A percentile compares a stretch with the other conserved stretches of the same genome.
These are phyloP conservation scores for Ascodesmis nigricans DNA, from an alignment of 495 filamentous ascomycete genomes.

Conservation along the genomic window DNA sequence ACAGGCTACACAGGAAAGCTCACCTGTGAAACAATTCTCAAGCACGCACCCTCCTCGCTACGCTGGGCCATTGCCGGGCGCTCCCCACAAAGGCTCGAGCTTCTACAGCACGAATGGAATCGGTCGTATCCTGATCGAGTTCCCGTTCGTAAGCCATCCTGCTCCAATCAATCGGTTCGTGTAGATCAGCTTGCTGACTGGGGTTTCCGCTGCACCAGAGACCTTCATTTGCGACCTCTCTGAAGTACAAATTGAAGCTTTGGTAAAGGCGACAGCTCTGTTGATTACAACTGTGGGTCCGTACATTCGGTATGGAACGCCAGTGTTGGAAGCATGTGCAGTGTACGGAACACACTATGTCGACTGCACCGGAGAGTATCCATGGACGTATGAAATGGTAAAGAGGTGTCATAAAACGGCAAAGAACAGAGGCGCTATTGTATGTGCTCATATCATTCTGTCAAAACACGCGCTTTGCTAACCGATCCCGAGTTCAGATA, in stretches of 20 bases:
- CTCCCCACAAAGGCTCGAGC: slow-evolving; percentile 46
- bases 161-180: neutral
- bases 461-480: slow-evolving; percentile 6
- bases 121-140: slow-evolving; percentile 44
- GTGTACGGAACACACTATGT: slow-evolving; percentile 76
- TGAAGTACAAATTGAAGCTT: slow-evolving; percentile 34
- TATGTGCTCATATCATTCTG: slow-evolving; percentile 19
- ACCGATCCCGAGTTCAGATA: slow-evolving; percentile 33
- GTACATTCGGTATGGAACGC: slow-evolving; percentile 54
- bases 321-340: slow-evolving; percentile 73
- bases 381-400: slow-evolving; percentile 61
- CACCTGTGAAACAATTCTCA: slow-evolving; percentile 54
- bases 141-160: slow-evolving; percentile 46
- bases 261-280: slow-evolving; percentile 53
- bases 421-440: slow-evolving; percentile 50
- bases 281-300: slow-evolving; percentile 75
- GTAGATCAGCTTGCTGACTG: slow-evolving; percentile 4
- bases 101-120: slow-evolving; percentile 41
- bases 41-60: slow-evolving; percentile 49
- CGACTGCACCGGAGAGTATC: slow-evolving; percentile 71
- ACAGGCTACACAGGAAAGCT: slow-evolving; percentile 71
- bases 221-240: slow-evolving; percentile 45
- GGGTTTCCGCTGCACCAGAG: slow-evolving; percentile 23
- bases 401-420: slow-evolving; percentile 57
- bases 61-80: slow-evolving; percentile 85